Evolutionary conservation across 2,329 filamentous ascomycete genomes (phyloP).

Genomic region (Nectriaceae sp.): DNA sequence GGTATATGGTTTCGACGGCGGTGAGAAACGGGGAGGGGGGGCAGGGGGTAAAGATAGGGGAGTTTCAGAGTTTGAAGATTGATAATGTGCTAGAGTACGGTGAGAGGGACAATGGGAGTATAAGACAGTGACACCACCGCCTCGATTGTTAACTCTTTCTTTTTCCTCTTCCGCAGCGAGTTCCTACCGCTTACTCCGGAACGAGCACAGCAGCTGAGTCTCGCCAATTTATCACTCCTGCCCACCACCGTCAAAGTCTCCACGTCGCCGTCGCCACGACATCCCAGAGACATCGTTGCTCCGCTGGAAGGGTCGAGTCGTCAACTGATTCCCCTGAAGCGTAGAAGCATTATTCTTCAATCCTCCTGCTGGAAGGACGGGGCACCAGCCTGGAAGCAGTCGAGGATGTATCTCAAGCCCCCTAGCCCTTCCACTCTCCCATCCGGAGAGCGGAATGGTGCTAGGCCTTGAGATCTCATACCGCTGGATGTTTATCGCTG

Average conservation of each 20-base stretch:
- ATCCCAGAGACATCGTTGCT: conserved; percentile 13
- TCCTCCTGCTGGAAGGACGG: conserved; percentile 18
- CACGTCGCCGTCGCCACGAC: conserved; percentile 14
- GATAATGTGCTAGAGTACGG: neutral
- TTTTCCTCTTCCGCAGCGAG: conserved; percentile 8
- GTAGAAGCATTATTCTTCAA: conserved; percentile 12
- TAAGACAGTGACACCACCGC: no score
- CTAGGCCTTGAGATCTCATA: neutral
- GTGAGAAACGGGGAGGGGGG: conserved; percentile 26
- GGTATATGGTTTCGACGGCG: conserved; percentile 58
- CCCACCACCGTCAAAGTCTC: conserved; percentile 5
- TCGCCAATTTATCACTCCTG: conserved; percentile 3
- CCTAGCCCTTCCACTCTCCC: neutral
- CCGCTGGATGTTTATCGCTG: conserved; percentile 19
- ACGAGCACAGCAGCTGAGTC: conserved; percentile 21
- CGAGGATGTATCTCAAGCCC: conserved; percentile 8
- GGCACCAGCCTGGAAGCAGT: conserved; percentile 15
- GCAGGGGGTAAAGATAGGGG: conserved; percentile 1
- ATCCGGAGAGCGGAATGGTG: neutral
- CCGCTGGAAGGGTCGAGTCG: conserved; percentile 12
- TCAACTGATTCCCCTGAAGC: conserved; percentile 5
- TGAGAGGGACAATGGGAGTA: neutral
- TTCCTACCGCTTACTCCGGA: conserved; percentile 6
- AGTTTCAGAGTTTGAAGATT: conserved; percentile 4
- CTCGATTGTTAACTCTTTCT: neutral